Conservation (phyloP, 148 eudicot species). For the Dysphania ambrosioides region DNA sequence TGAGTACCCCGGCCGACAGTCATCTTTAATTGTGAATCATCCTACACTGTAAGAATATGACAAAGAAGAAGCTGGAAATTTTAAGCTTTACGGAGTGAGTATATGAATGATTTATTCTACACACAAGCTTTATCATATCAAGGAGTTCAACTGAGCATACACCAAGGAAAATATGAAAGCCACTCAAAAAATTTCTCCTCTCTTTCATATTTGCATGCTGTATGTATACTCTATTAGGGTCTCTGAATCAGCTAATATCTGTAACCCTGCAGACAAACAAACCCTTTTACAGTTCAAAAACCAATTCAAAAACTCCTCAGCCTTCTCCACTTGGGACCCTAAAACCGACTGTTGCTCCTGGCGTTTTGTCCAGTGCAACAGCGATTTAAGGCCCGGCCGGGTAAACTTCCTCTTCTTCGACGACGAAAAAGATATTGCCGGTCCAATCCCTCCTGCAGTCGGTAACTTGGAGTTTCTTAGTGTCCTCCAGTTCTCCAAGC, state of each 20-base stretch:
- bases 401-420: slow-evolving; percentile 28
- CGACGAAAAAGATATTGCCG: slow-evolving; percentile 19
- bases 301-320: slow-evolving; percentile 14
- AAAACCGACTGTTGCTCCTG: slow-evolving; percentile 45
- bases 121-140: no score
- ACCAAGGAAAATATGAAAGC: no score
- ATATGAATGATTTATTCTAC: no score
- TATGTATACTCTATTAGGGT: no score
- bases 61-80: no score
- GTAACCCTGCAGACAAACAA: slow-evolving; percentile 43
- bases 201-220: no score
- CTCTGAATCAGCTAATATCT: slow-evolving; percentile 26
- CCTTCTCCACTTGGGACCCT: slow-evolving; percentile 39
- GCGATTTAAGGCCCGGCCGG: slow-evolving; percentile 27
- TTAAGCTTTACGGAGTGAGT: no score
- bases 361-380: slow-evolving; percentile 38
- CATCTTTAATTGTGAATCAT: no score
- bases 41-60: no score
- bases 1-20: no score
- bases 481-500: slow-evolving; percentile 29
- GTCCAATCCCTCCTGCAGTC: slow-evolving; percentile 29
- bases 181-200: no score
- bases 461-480: slow-evolving; percentile 47
- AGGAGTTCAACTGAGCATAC: no score
- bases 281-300: slow-evolving; percentile 35